These are phyloP conservation scores for Oidium heveae DNA, from an alignment of 2,329 filamentous ascomycete genomes.

Conservation along the genomic window DNA sequence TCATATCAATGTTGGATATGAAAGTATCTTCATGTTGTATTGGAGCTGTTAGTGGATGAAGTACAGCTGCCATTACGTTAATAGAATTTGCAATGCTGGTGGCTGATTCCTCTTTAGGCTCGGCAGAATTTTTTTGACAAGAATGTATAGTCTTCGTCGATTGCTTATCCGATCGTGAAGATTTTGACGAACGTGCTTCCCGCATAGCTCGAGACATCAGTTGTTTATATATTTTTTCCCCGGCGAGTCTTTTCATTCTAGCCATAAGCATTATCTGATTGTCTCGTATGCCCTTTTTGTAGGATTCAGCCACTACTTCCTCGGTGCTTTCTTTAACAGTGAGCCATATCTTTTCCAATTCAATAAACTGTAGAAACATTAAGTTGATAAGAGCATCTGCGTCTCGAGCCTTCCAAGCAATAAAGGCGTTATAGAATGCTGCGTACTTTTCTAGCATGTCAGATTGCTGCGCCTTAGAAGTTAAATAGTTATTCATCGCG, in stretches of 20 bases:
- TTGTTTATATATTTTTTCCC: slow-evolving; percentile 41
- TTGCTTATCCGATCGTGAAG: slow-evolving; percentile 33
- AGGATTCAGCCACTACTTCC: slow-evolving; percentile 48
- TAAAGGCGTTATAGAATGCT: slow-evolving; percentile 54
- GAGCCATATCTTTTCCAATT: slow-evolving; percentile 62
- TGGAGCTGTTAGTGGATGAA: slow-evolving; percentile 27
- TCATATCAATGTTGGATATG: slow-evolving; percentile 8
- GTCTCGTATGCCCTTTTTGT: slow-evolving; percentile 54
- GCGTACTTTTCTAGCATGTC: slow-evolving; percentile 44
- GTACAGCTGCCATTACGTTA: slow-evolving; percentile 17
- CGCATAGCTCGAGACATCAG: slow-evolving; percentile 51
- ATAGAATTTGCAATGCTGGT: slow-evolving; percentile 18
- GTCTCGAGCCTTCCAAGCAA: slow-evolving; percentile 63
- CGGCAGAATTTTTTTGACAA: slow-evolving; percentile 22
- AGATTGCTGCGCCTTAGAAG: slow-evolving; percentile 34
- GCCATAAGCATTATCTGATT: slow-evolving; percentile 61
- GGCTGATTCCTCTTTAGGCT: slow-evolving; percentile 17
- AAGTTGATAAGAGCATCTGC: slow-evolving; percentile 55
- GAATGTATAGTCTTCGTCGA: slow-evolving; percentile 45
- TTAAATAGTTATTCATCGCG: slow-evolving; percentile 37
- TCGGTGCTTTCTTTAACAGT: slow-evolving; percentile 58
- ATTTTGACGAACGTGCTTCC: slow-evolving; percentile 31
- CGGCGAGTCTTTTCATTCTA: slow-evolving; percentile 54
- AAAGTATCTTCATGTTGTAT: slow-evolving; percentile 19
- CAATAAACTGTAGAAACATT: slow-evolving; percentile 70